phyloP scores from a whole-genome alignment of 2,329 filamentous ascomycete species.

The Leptosphaerulina australis region DNA sequence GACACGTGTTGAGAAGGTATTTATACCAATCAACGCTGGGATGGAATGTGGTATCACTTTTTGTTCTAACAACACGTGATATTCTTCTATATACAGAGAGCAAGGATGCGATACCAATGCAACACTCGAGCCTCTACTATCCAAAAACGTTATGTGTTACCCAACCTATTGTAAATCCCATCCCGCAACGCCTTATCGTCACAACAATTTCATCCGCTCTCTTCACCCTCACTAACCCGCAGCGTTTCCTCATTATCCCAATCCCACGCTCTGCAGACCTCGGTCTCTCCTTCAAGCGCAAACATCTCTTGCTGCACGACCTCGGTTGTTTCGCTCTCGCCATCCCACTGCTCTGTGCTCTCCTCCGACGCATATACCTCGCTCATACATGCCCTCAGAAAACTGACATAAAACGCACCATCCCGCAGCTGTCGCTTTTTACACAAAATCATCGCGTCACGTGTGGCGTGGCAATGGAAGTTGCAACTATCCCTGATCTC shows the following conservation, averaged over 20 bases:
- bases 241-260: slow-evolving; percentile 21
- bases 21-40: too few species aligned
- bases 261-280: slow-evolving; percentile 15
- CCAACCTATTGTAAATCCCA: background rate
- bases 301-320: slow-evolving; percentile 19
- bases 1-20: too few species aligned
- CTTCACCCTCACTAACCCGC: slow-evolving; percentile 17
- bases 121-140: background rate
- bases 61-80: too few species aligned
- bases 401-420: slow-evolving; percentile 15
- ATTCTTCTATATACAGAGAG: too few species aligned
- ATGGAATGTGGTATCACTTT: too few species aligned
- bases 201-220: slow-evolving; percentile 8
- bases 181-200: background rate
- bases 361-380: slow-evolving; percentile 20
- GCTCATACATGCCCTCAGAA: slow-evolving; percentile 19
- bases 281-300: slow-evolving; percentile 16
- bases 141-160: background rate
- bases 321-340: slow-evolving; percentile 20
- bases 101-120: too few species aligned
- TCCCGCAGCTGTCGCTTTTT: slow-evolving; percentile 12
- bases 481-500: slow-evolving; percentile 16
- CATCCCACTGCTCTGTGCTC: slow-evolving; percentile 12
- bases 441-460: slow-evolving; percentile 4
- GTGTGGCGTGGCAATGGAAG: slow-evolving; percentile 16